phyloP scores from a whole-genome alignment of 139 green algal species.

The Nannochloris sp. region DNA sequence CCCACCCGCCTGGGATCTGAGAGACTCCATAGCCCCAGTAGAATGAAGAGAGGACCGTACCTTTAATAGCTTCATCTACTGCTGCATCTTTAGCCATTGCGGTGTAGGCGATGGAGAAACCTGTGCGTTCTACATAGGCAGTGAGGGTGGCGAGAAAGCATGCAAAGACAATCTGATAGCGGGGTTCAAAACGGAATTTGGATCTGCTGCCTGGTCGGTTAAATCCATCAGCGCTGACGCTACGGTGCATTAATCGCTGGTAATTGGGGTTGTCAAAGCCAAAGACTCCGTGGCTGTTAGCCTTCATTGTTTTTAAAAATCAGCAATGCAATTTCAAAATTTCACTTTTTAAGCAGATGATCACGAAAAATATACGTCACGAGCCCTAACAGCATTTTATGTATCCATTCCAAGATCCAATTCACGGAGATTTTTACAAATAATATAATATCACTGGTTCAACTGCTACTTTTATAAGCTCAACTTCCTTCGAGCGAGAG shows the following conservation, averaged over 20 bases:
- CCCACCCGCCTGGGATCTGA: slow-evolving; percentile 88
- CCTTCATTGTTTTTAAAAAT: too few relatives aligned
- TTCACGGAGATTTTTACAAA: too few relatives aligned
- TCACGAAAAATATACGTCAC: too few relatives aligned
- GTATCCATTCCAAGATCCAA: too few relatives aligned
- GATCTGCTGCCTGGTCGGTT: background rate
- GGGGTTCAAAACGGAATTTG: slow-evolving; percentile 25
- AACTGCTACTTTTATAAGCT: too few relatives aligned
- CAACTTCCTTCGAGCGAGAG: too few relatives aligned
- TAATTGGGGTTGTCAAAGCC: background rate
- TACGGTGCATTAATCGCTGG: background rate
- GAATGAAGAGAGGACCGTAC: slow-evolving; percentile 89
- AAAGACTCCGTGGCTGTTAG: background rate
- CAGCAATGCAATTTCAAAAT: too few relatives aligned
- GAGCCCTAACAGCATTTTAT: too few relatives aligned
- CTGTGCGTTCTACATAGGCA: slow-evolving; percentile 89
- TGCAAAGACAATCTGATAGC: slow-evolving; percentile 49
- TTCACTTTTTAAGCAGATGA: too few relatives aligned
- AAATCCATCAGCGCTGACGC: background rate
- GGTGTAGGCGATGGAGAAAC: slow-evolving; percentile 95
- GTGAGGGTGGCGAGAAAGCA: slow-evolving; percentile 84
- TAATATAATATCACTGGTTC: too few relatives aligned
- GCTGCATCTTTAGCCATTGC: slow-evolving; percentile 56
- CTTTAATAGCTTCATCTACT: slow-evolving; percentile 40
- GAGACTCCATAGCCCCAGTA: slow-evolving; percentile 94